Conservation (phyloP, 768 basidiomycete genomes). For the Russula foetens region DNA sequence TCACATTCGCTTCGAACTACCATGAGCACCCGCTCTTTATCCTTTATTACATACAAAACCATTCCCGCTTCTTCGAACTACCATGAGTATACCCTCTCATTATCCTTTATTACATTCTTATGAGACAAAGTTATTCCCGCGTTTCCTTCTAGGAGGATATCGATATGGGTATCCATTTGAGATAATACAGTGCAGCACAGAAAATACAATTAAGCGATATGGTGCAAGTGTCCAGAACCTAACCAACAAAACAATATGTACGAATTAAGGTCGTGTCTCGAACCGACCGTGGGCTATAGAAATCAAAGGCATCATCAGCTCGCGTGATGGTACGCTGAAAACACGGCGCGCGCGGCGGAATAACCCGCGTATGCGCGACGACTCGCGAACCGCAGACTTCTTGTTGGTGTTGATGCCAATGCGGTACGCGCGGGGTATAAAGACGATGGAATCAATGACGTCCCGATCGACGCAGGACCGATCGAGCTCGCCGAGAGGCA, state of each 20-base stretch:
- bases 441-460: neutral
- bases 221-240: neutral
- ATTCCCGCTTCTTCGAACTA: too few species aligned
- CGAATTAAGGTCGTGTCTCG: too few species aligned
- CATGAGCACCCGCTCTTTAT: too few species aligned
- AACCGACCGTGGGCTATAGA: too few species aligned
- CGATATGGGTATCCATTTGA: neutral
- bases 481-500: conserved; percentile 6
- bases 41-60: too few species aligned
- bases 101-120: neutral
- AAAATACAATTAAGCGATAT: neutral
- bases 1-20: too few species aligned
- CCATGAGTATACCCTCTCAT: too few species aligned
- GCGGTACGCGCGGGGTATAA: neutral
- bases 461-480: conserved; percentile 5
- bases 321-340: neutral
- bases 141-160: neutral
- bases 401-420: neutral
- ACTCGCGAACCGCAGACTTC: neutral
- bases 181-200: too few species aligned
- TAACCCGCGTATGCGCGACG: neutral
- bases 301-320: neutral
- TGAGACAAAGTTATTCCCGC: neutral
- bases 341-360: neutral
- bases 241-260: neutral